Base-by-base conservation (phyloP, 257 asterid species). In the Solanum peruvianum region DNA sequence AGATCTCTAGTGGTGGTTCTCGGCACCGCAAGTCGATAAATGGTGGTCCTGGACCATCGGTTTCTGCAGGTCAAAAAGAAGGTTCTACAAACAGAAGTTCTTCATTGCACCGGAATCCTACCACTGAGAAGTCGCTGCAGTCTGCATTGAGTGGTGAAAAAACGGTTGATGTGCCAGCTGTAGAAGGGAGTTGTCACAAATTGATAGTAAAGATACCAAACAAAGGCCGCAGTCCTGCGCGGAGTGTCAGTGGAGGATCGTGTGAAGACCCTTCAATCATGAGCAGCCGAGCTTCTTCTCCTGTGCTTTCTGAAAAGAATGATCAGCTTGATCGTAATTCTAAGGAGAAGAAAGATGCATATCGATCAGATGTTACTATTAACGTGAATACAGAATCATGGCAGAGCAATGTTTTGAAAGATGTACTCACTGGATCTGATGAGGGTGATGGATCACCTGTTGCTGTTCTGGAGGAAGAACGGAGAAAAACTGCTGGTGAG, bases 221-320 rank as follows among this genome's bases (percentile, higher is more conserved):
- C 77, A 86, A 84, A 66, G 86, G 83, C 13, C 77, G 82, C 21
- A 87, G 89, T 89, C 93, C 93, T 87, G 89, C 91, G 18, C 91
- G 82, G 67, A 89, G 91, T 52, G 89, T 66, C 20, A 82, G 91
- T 85, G 90, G 85, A 77, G 93, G 82, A 27, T 91, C 93, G 33
- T 88, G 45, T 31, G 94, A 91, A 77, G 93, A 91, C 73, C 91
- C 87, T 73, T 47, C 90, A 72, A 60, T 84, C 45, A 84, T 84
- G 88, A 91, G 87, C 77, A 89, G 92, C 73, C 88, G 90, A 80
- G 90, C 88, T 87, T 90, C 93, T 88, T 89, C 93, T 78, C 90
- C 94, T 7, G 91, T 83, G 66, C 85, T 89, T 89, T 85, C 88
- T 15, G 91, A 89, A 86, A 90, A 88, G 86, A 71, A 85, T 49